Evolutionary conservation across 805 yeast species (phyloP).

Genomic region (Lachancea sp.): DNA sequence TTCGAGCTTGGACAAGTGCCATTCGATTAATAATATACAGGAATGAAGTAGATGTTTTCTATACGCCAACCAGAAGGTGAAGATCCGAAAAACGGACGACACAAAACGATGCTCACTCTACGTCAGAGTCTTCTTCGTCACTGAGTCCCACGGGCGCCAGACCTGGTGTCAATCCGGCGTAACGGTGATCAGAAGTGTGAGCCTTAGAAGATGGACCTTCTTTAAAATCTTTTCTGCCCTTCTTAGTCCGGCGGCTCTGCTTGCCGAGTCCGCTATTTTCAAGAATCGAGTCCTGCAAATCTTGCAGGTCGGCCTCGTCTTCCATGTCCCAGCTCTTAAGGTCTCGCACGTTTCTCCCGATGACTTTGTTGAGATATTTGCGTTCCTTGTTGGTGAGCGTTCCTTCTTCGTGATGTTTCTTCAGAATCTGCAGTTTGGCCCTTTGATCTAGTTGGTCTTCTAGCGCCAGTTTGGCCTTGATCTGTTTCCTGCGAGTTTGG

Average conservation of each 20-base stretch:
- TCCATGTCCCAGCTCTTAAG: slow-evolving; percentile 40
- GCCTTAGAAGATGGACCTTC: slow-evolving; percentile 13
- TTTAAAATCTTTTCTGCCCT: slow-evolving; percentile 18
- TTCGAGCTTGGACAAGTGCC: slow-evolving; percentile 46
- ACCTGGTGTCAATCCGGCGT: slow-evolving; percentile 74
- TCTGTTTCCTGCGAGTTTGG: slow-evolving; percentile 24
- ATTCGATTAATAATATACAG: slow-evolving; percentile 21
- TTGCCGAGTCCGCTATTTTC: slow-evolving; percentile 33
- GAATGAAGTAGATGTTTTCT: background rate
- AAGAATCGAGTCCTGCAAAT: slow-evolving; percentile 39
- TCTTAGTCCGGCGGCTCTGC: slow-evolving; percentile 6
- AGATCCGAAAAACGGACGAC: background rate
- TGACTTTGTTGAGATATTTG: slow-evolving; percentile 30
- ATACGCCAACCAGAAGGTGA: background rate
- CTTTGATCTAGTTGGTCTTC: slow-evolving; percentile 23
- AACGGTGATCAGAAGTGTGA: slow-evolving; percentile 24
- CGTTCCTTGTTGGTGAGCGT: slow-evolving; percentile 33
- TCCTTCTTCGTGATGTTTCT: slow-evolving; percentile 29
- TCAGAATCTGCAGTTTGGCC: slow-evolving; percentile 33
- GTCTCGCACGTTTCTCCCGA: slow-evolving; percentile 34
- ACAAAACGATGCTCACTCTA: slow-evolving; percentile 13
- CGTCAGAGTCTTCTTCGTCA: slow-evolving; percentile 42
- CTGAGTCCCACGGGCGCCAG: slow-evolving; percentile 72
- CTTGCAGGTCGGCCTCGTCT: slow-evolving; percentile 38
- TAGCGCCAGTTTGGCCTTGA: slow-evolving; percentile 16